These are phyloP conservation scores for Pezicula radicicola DNA, from an alignment of 2,329 filamentous ascomycete genomes.

Conservation along the genomic window DNA sequence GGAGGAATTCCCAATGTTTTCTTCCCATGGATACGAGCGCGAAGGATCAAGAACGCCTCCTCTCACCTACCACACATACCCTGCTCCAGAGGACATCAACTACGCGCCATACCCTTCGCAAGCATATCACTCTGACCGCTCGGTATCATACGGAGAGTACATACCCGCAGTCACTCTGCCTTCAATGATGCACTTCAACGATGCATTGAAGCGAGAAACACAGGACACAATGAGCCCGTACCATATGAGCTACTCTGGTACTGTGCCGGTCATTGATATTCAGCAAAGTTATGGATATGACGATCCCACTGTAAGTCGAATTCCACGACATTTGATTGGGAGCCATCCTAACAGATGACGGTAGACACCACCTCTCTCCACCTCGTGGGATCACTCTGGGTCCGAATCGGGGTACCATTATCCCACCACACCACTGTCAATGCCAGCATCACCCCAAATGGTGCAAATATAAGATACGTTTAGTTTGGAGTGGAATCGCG, in stretches of 20 bases:
- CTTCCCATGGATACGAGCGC: constrained; percentile 60
- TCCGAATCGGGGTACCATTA: constrained; percentile 60
- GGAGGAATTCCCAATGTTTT: constrained; percentile 64
- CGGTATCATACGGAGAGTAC: constrained; percentile 55
- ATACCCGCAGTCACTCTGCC: constrained; percentile 58
- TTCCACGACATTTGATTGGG: constrained; percentile 7
- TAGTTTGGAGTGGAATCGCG: background rate
- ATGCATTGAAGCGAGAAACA: constrained; percentile 66
- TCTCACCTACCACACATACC: constrained; percentile 68
- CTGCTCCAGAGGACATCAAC: constrained; percentile 61
- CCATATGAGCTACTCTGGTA: constrained; percentile 66
- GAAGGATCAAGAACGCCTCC: constrained; percentile 71
- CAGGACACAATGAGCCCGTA: constrained; percentile 59
- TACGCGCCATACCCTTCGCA: constrained; percentile 57
- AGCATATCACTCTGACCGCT: constrained; percentile 44
- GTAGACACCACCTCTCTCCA: constrained; percentile 75
- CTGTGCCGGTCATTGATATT: constrained; percentile 59
- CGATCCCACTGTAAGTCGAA: constrained; percentile 65
- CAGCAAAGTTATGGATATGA: constrained; percentile 60
- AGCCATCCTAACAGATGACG: constrained; percentile 15
- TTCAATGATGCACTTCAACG: constrained; percentile 60
- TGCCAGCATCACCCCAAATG: constrained; percentile 64
- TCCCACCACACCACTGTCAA: constrained; percentile 70
- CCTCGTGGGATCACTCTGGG: constrained; percentile 68
- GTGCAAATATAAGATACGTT: constrained; percentile 26